A percentile compares a stretch with the other conserved stretches of the same genome.
Conservation (phyloP, 164 flowering plant species). For the Chloranthus sessilifolius region DNA sequence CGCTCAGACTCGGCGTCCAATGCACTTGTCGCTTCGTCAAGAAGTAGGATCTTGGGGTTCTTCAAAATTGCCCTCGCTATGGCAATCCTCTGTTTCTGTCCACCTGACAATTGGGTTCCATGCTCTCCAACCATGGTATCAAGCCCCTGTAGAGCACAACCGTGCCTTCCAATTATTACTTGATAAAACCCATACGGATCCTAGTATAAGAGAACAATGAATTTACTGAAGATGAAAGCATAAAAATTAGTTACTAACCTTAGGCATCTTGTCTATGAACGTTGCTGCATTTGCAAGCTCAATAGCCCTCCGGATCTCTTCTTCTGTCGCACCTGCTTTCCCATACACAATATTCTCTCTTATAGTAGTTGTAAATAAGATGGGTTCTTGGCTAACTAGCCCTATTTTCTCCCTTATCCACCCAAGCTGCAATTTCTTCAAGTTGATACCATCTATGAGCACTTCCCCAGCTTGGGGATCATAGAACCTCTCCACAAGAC, state of each 20-base stretch:
- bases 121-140: slow-evolving; percentile 71
- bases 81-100: slow-evolving; percentile 77
- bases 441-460: slow-evolving; percentile 56
- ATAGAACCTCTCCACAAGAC: slow-evolving; percentile 70
- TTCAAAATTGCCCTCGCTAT: slow-evolving; percentile 71
- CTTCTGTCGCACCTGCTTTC: slow-evolving; percentile 50
- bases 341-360: slow-evolving; percentile 69
- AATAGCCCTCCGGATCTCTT: slow-evolving; percentile 48
- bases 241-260: slow-evolving; percentile 22
- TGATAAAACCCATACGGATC: not conserved
- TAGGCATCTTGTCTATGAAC: slow-evolving; percentile 63
- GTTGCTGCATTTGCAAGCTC: slow-evolving; percentile 70
- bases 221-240: not conserved
- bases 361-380: slow-evolving; percentile 52
- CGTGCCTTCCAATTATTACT: not conserved
- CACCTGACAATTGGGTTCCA: slow-evolving; percentile 74
- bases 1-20: slow-evolving; percentile 67
- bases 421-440: slow-evolving; percentile 44
- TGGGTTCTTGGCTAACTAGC: slow-evolving; percentile 71
- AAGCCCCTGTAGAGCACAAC: slow-evolving; percentile 41
- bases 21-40: slow-evolving; percentile 83
- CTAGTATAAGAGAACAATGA: too few relatives aligned
- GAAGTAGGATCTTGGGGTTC: slow-evolving; percentile 69
- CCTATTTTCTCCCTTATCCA: slow-evolving; percentile 68
- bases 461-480: slow-evolving; percentile 77